Conservation (phyloP, 352 stramenopile species). For the Peronospora belbahrii region DNA sequence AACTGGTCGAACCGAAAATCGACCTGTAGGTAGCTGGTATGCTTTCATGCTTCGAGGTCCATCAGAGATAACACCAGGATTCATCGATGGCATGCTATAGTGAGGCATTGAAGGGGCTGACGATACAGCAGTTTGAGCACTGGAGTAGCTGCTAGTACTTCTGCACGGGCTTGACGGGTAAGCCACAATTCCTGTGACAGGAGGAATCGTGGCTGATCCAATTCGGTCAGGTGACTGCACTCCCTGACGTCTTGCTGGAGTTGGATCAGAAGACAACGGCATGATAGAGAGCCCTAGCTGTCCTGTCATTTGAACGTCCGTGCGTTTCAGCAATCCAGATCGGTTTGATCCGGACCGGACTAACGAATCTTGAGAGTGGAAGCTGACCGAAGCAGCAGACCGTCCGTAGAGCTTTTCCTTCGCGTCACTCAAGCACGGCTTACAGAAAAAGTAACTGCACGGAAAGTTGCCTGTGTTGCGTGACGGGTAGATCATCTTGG, state of each 20-base stretch:
- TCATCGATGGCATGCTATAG: slow-evolving; percentile 10
- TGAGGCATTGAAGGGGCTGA: slow-evolving; percentile 15
- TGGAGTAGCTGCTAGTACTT: slow-evolving; percentile 22
- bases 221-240: slow-evolving; percentile 12
- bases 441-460: slow-evolving; percentile 53
- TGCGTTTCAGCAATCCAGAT: slow-evolving; percentile 16
- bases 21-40: slow-evolving; percentile 9
- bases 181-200: slow-evolving; percentile 4
- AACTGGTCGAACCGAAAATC: slow-evolving; percentile 10
- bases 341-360: slow-evolving; percentile 18
- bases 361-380: slow-evolving; percentile 35
- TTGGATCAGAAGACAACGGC: slow-evolving; percentile 20
- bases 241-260: slow-evolving; percentile 5
- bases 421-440: slow-evolving; percentile 38
- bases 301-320: slow-evolving; percentile 6
- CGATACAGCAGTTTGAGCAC: slow-evolving; percentile 14
- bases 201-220: slow-evolving; percentile 6
- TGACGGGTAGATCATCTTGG: slow-evolving; percentile 47
- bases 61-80: slow-evolving; percentile 1
- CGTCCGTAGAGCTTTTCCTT: slow-evolving; percentile 40
- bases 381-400: slow-evolving; percentile 23
- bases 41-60: slow-evolving; percentile 1
- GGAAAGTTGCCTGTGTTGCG: slow-evolving; percentile 43
- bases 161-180: slow-evolving; percentile 13
- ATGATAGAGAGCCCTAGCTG: slow-evolving; percentile 18